Base-by-base conservation (phyloP, 1,139 yeast genomes). In the Scheffersomyces illinoinensis region DNA sequence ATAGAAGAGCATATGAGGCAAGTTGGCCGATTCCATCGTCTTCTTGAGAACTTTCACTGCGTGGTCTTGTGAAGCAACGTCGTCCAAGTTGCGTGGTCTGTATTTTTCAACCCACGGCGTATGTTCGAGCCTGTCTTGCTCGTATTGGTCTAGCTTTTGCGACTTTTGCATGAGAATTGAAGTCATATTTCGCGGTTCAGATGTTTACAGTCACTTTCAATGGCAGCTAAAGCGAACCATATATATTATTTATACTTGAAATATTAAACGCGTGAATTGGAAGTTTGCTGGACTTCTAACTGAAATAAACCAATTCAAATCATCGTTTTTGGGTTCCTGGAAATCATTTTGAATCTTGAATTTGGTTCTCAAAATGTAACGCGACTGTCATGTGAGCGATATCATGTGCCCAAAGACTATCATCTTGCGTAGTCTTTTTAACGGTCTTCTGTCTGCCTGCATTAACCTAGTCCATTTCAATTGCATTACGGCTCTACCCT, bases 1-100 rank as follows among this genome's bases (percentile, higher is more conserved):
- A 71, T 93, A 93, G 75, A 93, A 93, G 55, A 95, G 77, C 97
- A 93, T 91, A 72, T 95, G 98, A 2, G 99, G 98, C 58, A 93
- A 76, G 71, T 95, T 93, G 53, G 95, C 90, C 2, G 96, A 85
- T 58, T 86, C 82, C 43, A 96, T 73, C 0, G 97, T 90, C 68
- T 88, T 87, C 71, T 90, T 89, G 64, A 95, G 78, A n/a, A 95
- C 96, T 33, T 84, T 85, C 10, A 93, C 91, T 0, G 98, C 93
- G 67, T 92, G 95, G 57, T 90, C 96, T 70, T 95, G 99, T 0
- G 98, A 91, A 3, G 98, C 83, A 33, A 95, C 92, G 65, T 95
- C 98, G 64, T 86, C 90, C 56, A 95, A 81, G 54, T 84, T 85
- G 70, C 86, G 89, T 4, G 99, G 99, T 57, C 97, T 88, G 70